Evolutionary conservation across 2,329 filamentous ascomycete species (phyloP).

Genomic region (Epichloe sylvatica): DNA sequence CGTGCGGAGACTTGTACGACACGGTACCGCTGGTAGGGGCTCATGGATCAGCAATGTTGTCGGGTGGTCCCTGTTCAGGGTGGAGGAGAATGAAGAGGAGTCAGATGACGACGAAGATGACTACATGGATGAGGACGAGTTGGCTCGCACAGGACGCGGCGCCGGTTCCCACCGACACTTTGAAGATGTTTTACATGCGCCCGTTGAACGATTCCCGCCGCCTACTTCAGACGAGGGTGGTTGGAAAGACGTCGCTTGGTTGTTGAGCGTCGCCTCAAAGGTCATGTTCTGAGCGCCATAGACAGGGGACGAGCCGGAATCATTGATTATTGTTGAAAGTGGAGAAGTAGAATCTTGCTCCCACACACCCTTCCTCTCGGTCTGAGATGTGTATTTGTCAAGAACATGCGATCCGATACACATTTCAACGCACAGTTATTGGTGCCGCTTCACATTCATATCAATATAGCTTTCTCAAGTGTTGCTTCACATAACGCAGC

Average conservation of each 20-base stretch:
- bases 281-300: slow-evolving; percentile 34
- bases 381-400: too few species aligned
- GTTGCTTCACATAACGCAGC: too few species aligned
- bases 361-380: too few species aligned
- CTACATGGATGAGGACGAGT: slow-evolving; percentile 12
- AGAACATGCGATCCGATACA: too few species aligned
- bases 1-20: slow-evolving; percentile 41
- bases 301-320: too few species aligned
- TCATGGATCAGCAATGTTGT: slow-evolving; percentile 46
- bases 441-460: too few species aligned
- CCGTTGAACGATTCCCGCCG: slow-evolving; percentile 33
- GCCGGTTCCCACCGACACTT: slow-evolving; percentile 23
- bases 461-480: too few species aligned
- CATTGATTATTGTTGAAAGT: too few species aligned
- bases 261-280: slow-evolving; percentile 50
- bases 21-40: slow-evolving; percentile 35
- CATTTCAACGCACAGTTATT: too few species aligned
- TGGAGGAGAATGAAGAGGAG: slow-evolving; percentile 45
- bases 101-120: slow-evolving; percentile 28
- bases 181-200: slow-evolving; percentile 26
- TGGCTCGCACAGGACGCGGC: slow-evolving; percentile 16
- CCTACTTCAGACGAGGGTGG: slow-evolving; percentile 41
- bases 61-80: slow-evolving; percentile 48
- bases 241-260: slow-evolving; percentile 56
- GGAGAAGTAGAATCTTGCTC: too few species aligned